Percentiles rank a stretch among this genome's conserved stretches.
Conservation (phyloP, 495 filamentous ascomycete species). For the Trichoderma orchidacearum region DNA sequence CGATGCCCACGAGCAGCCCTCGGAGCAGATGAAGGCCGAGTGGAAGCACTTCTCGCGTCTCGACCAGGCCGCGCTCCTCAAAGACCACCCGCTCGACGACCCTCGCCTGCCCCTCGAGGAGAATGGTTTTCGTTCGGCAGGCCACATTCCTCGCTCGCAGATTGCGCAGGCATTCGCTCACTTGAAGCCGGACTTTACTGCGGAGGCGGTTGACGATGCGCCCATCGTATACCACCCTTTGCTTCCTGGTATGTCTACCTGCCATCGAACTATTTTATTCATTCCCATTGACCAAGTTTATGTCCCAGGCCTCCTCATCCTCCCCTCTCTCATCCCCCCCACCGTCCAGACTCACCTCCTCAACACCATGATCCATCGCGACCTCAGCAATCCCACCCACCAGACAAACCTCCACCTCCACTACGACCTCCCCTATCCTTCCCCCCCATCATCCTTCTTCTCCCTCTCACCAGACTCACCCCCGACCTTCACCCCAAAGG, state of each 20-base stretch:
- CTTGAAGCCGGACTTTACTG: conserved; percentile 10
- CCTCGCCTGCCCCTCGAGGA: conserved; percentile 12
- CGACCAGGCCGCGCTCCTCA: conserved; percentile 24
- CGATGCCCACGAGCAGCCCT: conserved; percentile 58
- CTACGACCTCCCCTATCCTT: conserved; percentile 60
- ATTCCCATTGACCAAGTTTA: too few relatives aligned
- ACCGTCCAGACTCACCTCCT: conserved; percentile 54
- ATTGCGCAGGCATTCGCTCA: conserved; percentile 23
- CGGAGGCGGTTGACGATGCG: conserved; percentile 23
- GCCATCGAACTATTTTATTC: neutral
- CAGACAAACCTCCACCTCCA: conserved; percentile 81
- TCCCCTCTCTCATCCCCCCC: conserved; percentile 58
- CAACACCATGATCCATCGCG: conserved; percentile 57
- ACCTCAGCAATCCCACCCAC: conserved; percentile 60
- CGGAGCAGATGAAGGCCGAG: conserved; percentile 42
- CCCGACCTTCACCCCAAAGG: conserved; percentile 45
- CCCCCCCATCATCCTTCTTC: conserved; percentile 29
- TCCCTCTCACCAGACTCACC: conserved; percentile 21
- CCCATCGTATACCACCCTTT: conserved; percentile 32
- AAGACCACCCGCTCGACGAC: conserved; percentile 29
- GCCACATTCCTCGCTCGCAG: conserved; percentile 18
- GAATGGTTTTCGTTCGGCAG: conserved; percentile 16
- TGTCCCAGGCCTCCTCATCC: conserved; percentile 64
- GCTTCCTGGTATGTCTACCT: conserved; percentile 17
- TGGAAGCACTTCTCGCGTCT: conserved; percentile 43